phyloP scores from a whole-genome alignment of 495 filamentous ascomycete genomes.

The Penicillium macrosclerotiorum region DNA sequence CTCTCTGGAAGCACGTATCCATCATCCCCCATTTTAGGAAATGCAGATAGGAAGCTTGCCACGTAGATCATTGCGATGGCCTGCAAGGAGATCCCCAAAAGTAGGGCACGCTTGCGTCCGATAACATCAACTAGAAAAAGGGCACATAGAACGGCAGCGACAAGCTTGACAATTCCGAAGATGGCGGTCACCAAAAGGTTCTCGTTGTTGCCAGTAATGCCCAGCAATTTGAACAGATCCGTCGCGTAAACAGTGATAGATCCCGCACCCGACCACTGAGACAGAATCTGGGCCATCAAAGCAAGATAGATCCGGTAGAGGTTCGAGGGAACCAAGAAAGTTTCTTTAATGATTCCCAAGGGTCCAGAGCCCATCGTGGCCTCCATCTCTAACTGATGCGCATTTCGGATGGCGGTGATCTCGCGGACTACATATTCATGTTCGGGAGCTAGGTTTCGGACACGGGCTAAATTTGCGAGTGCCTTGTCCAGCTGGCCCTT shows the following conservation, averaged over 20 bases:
- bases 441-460: slow-evolving; percentile 42
- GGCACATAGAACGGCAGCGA: slow-evolving; percentile 60
- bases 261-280: slow-evolving; percentile 69
- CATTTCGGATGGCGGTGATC: slow-evolving; percentile 59
- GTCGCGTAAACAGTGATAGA: slow-evolving; percentile 67
- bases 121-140: slow-evolving; percentile 74
- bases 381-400: slow-evolving; percentile 68
- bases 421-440: slow-evolving; percentile 54
- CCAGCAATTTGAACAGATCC: slow-evolving; percentile 64
- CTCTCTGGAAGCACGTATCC: slow-evolving; percentile 27
- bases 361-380: slow-evolving; percentile 56
- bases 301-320: slow-evolving; percentile 62
- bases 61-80: slow-evolving; percentile 67
- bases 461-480: slow-evolving; percentile 30
- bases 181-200: slow-evolving; percentile 65
- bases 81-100: slow-evolving; percentile 62
- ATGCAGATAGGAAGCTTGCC: slow-evolving; percentile 60
- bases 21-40: slow-evolving; percentile 43
- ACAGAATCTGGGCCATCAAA: slow-evolving; percentile 58
- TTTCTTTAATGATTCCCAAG: slow-evolving; percentile 56
- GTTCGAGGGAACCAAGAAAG: slow-evolving; percentile 58
- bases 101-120: slow-evolving; percentile 66
- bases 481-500: slow-evolving; percentile 55
- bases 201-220: slow-evolving; percentile 59
- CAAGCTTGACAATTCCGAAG: slow-evolving; percentile 69